phyloP scores from a whole-genome alignment of 2,329 filamentous ascomycete genomes.

The Trichoderma lentiforme region DNA sequence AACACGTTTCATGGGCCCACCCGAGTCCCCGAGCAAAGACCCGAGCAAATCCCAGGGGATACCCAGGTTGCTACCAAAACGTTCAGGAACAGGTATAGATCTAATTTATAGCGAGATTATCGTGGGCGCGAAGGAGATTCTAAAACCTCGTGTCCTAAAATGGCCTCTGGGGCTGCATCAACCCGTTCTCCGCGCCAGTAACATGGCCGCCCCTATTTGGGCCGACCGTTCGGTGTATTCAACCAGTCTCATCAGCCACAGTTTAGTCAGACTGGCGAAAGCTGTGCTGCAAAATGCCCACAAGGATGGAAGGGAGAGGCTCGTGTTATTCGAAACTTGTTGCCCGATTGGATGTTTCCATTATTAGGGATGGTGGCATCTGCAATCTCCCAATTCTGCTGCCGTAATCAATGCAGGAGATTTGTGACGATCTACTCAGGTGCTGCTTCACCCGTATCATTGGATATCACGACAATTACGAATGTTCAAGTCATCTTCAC shows the following conservation, averaged over 20 bases:
- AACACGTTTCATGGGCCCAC: conserved; percentile 16
- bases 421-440: background rate
- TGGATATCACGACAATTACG: background rate
- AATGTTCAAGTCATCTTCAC: background rate
- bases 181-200: conserved; percentile 3
- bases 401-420: background rate
- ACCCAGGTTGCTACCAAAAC: background rate
- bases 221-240: background rate
- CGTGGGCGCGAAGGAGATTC: conserved; percentile 8
- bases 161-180: conserved; percentile 22
- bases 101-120: conserved; percentile 16
- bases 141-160: conserved; percentile 34
- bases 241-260: conserved; percentile 5
- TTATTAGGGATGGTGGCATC: background rate
- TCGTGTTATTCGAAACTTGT: background rate
- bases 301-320: background rate
- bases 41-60: background rate
- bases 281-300: background rate
- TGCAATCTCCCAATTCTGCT: background rate
- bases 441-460: background rate
- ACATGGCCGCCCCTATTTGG: conserved; percentile 7
- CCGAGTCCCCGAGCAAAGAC: background rate
- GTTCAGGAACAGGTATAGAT: conserved; percentile 17
- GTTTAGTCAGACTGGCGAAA: background rate
- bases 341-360: background rate